phyloP scores from a whole-genome alignment of 1,139 yeast species.

The Taphrina communis region DNA sequence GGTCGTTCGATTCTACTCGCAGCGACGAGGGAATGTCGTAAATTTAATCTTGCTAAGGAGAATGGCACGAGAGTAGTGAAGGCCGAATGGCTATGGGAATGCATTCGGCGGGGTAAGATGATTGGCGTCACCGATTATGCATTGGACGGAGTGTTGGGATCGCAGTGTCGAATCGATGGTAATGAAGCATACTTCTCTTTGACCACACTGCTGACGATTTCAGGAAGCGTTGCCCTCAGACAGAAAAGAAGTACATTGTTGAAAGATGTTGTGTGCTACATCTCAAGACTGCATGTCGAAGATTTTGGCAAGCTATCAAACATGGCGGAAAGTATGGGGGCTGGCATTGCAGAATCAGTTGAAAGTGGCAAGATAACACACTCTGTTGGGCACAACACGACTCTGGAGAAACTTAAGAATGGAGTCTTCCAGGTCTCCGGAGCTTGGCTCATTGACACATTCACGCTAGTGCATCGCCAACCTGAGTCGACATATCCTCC shows the following conservation, averaged over 20 bases:
- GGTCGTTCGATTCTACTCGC: constrained; percentile 32
- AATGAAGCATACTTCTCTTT: not conserved
- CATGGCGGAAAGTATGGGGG: constrained; percentile 11
- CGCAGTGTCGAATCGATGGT: constrained; percentile 34
- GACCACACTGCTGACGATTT: not conserved
- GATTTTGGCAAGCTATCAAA: constrained; percentile 3
- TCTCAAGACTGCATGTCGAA: not conserved
- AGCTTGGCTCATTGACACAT: constrained; percentile 23
- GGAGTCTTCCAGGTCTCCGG: not conserved
- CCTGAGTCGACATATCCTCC: constrained; percentile 6
- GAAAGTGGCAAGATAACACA: constrained; percentile 1
- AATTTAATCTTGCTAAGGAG: constrained; percentile 16
- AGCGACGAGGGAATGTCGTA: constrained; percentile 21
- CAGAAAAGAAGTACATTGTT: constrained; percentile 7
- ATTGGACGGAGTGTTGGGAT: constrained; percentile 21
- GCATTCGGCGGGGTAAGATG: constrained; percentile 23
- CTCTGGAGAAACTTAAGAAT: not conserved
- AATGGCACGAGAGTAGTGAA: constrained; percentile 20
- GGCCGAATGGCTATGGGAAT: constrained; percentile 28
- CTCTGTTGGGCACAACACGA: not conserved
- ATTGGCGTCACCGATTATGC: constrained; percentile 25
- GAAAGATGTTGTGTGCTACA: constrained; percentile 1
- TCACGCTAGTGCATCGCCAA: not conserved
- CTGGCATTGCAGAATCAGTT: not conserved
- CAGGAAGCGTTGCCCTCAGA: constrained; percentile 1